These are phyloP conservation scores for Candida tallmaniae DNA, from an alignment of 805 yeast genomes.

Conservation along the genomic window DNA sequence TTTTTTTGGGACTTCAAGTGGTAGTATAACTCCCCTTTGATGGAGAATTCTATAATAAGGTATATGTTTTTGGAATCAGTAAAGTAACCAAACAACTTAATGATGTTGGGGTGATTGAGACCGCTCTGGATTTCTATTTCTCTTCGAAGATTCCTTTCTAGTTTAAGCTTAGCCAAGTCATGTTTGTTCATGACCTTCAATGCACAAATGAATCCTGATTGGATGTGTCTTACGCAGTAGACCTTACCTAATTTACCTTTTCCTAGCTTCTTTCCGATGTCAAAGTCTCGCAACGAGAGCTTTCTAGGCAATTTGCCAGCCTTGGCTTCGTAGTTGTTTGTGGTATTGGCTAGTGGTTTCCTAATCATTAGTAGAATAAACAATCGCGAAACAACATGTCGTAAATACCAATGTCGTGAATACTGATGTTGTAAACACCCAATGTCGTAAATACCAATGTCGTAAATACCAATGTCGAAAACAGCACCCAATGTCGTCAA, in stretches of 20 bases:
- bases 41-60: slow-evolving; percentile 77
- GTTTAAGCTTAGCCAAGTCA: slow-evolving; percentile 68
- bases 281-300: slow-evolving; percentile 56
- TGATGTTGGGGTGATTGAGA: slow-evolving; percentile 71
- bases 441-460: too few relatives aligned
- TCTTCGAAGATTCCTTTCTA: slow-evolving; percentile 80
- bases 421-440: too few relatives aligned
- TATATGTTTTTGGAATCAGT: slow-evolving; percentile 78
- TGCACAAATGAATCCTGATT: slow-evolving; percentile 80
- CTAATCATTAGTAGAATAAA: too few relatives aligned
- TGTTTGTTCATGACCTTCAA: slow-evolving; percentile 84
- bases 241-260: slow-evolving; percentile 94
- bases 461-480: too few relatives aligned
- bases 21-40: slow-evolving; percentile 82
- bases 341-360: neutral
- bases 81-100: slow-evolving; percentile 82
- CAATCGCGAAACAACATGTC: too few relatives aligned
- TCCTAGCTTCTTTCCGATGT: slow-evolving; percentile 81
- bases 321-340: neutral
- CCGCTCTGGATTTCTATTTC: slow-evolving; percentile 89
- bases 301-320: neutral
- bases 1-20: slow-evolving; percentile 61
- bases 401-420: too few relatives aligned
- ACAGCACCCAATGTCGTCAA: too few relatives aligned
- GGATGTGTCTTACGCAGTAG: slow-evolving; percentile 76